Evolutionary conservation across 75 land plant genomes (phyloP).

Genomic region (Larix kaempferi): DNA sequence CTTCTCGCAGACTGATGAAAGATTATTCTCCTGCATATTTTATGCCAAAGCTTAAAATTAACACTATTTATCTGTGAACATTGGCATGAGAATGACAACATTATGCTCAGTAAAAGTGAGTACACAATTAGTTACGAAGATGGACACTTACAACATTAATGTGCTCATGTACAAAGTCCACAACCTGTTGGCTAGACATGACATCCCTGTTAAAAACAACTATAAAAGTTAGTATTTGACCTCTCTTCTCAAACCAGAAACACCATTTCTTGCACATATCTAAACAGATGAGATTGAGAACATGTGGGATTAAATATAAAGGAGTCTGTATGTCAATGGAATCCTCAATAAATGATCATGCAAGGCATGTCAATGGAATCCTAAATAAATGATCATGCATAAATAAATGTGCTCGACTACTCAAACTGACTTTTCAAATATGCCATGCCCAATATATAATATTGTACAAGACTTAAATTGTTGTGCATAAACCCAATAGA

Average conservation of each 20-base stretch:
- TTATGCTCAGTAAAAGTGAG: not conserved
- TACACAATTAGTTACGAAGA: not conserved
- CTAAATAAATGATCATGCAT: not conserved
- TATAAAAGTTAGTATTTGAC: not conserved
- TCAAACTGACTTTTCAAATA: not conserved
- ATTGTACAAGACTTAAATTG: not conserved
- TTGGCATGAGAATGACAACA: not conserved
- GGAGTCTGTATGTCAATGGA: not conserved
- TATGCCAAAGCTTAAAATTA: not conserved
- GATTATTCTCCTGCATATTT: slow-evolving; percentile 53
- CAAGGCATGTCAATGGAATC: not conserved
- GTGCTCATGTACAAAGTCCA: slow-evolving; percentile 76
- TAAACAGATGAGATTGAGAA: not conserved
- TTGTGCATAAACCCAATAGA: not conserved
- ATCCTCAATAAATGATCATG: not conserved
- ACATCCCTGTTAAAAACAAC: slow-evolving; percentile 60
- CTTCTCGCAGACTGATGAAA: slow-evolving; percentile 75
- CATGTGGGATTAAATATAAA: not conserved
- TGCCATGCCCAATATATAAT: not conserved
- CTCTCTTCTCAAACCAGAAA: slow-evolving; percentile 16
- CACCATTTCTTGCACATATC: slow-evolving; percentile 9
- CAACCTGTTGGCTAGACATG: slow-evolving; percentile 89
- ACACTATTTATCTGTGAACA: not conserved
- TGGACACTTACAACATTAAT: slow-evolving; percentile 43
- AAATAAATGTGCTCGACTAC: not conserved